phyloP scores from a whole-genome alignment of 2,329 filamentous ascomycete species.

The Aspergillus costaricaensis region DNA sequence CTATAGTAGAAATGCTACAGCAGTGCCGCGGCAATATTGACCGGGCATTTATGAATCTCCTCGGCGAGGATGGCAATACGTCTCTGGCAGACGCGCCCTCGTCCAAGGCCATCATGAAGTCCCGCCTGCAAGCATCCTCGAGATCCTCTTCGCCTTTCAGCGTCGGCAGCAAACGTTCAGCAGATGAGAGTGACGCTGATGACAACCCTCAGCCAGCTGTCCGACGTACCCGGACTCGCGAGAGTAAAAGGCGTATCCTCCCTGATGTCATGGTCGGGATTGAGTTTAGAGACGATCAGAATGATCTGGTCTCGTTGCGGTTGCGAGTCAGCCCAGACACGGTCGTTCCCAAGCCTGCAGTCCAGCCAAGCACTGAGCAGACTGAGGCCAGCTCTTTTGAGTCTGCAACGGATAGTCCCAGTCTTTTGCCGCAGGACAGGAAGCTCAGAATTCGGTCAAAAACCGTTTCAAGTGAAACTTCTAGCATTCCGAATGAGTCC shows the following conservation, averaged over 20 bases:
- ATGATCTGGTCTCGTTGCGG: slow-evolving; percentile 42
- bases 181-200: slow-evolving; percentile 42
- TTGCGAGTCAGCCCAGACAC: slow-evolving; percentile 34
- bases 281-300: slow-evolving; percentile 39
- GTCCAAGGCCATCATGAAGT: slow-evolving; percentile 32
- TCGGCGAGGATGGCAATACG: slow-evolving; percentile 47
- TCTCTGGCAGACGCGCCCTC: slow-evolving; percentile 24
- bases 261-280: slow-evolving; percentile 44
- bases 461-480: slow-evolving; percentile 13
- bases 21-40: slow-evolving; percentile 58
- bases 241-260: slow-evolving; percentile 36
- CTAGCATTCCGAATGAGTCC: slow-evolving; percentile 17
- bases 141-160: slow-evolving; percentile 46
- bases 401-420: slow-evolving; percentile 7
- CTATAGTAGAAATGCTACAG: slow-evolving; percentile 56
- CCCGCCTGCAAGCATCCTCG: slow-evolving; percentile 38
- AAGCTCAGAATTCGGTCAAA: slow-evolving; percentile 13
- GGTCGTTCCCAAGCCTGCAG: slow-evolving; percentile 16
- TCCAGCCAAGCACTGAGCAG: slow-evolving; percentile 2
- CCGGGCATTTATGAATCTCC: slow-evolving; percentile 53
- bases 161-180: slow-evolving; percentile 45
- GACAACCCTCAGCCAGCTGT: slow-evolving; percentile 35
- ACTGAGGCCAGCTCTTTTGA: slow-evolving; percentile 14
- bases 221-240: slow-evolving; percentile 30
- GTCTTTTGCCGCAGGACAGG: slow-evolving; percentile 9